Conservation (phyloP, 345 rosid genomes). For the Pugionium dolabratum region DNA sequence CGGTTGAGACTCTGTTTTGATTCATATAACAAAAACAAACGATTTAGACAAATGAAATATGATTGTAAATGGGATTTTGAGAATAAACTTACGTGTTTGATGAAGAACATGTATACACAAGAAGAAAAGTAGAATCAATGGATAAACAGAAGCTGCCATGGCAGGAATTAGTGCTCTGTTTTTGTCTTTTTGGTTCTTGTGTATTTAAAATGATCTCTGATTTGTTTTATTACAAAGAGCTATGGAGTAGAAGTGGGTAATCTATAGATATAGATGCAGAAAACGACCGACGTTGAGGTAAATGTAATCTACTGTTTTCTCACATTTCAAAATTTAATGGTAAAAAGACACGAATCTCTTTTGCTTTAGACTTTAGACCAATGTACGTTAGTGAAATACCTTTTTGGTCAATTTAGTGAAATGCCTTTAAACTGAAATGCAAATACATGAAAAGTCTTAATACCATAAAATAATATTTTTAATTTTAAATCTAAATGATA, state of each 20-base stretch:
- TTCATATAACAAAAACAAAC: neutral
- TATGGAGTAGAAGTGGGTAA: slow-evolving; percentile 5
- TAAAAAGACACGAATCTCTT: neutral
- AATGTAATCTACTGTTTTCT: neutral
- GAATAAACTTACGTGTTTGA: slow-evolving; percentile 52
- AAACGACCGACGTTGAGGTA: slow-evolving; percentile 21
- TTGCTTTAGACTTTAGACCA: neutral
- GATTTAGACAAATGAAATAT: neutral
- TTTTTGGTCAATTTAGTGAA: too few relatives aligned
- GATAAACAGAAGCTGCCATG: slow-evolving; percentile 48
- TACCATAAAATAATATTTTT: too few relatives aligned
- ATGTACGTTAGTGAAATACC: neutral
- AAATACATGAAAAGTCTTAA: too few relatives aligned
- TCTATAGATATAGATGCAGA: slow-evolving; percentile 24
- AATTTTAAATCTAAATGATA: too few relatives aligned
- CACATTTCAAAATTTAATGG: slow-evolving; percentile 4
- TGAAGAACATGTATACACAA: slow-evolving; percentile 29
- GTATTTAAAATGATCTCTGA: slow-evolving; percentile 4
- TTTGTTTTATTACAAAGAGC: neutral
- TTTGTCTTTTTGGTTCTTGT: neutral
- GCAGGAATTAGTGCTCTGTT: slow-evolving; percentile 26
- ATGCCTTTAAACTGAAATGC: too few relatives aligned
- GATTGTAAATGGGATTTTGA: neutral
- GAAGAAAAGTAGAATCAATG: slow-evolving; percentile 42
- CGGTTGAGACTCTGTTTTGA: slow-evolving; percentile 59